Base-by-base conservation (phyloP, 2,329 filamentous ascomycete genomes). In the Aspergillus floridensis region DNA sequence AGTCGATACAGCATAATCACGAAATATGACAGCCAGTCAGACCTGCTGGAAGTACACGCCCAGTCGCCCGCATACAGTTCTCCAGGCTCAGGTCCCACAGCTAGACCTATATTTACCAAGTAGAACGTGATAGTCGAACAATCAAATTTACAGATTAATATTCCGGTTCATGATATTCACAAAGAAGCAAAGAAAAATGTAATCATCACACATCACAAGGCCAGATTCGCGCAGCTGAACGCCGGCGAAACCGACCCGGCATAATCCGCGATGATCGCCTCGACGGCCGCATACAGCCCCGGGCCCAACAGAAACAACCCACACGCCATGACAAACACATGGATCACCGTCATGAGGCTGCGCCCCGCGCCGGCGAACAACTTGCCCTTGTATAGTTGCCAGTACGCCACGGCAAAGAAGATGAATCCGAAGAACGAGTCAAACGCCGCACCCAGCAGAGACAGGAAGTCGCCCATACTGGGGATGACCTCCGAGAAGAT, bases 191-290 rank as follows among this genome's bases (percentile, higher is more conserved):
- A 12, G 19, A 22, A 7, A 29, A 29, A 29, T 7, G 26, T 29
- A 7, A 41, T 22, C 8, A 35, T 5, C 19, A 41, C 19, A 41
- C 14, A n/a, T 54, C 19, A 82, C n/a, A 83, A 76, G 22, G 80
- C 70, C 57, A 81, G 60, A 69, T 82, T 79, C 4, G 76, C 75
- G 72, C 81, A 83, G 44, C 76, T 80, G 59, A 83, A 83, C 3
- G 81, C 80, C 11, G 80, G 80, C 41, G 70, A 76, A 1, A 76
- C 75, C 22, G 67, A 63, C 2, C 76, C 75, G 2, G 77, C 71
- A 58, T 83, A 83, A 70, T 83, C 81, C 4, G 72, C 74, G 57
- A 82, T 82, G 55, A 83, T 83, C 11, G 81, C 81, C 69, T 82
- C 72, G 4, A 82, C 77, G 14, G 81, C 81, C 32, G 81, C 80